These are phyloP conservation scores for Sinapis alba DNA, from an alignment of 441 rosid genomes.

Conservation along the genomic window DNA sequence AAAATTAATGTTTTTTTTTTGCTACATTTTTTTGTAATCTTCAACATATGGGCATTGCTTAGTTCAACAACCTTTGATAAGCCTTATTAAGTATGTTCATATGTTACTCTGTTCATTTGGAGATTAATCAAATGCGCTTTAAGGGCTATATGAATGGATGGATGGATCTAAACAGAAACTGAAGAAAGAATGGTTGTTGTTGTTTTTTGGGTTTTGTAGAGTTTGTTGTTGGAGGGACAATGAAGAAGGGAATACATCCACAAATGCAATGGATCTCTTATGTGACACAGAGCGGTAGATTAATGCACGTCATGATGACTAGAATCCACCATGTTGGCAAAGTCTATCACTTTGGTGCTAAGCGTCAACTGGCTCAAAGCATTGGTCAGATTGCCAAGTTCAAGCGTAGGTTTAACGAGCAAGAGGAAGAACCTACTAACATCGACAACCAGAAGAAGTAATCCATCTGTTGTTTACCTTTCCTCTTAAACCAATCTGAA, in stretches of 20 bases:
- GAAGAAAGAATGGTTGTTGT: neutral
- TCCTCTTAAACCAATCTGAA: neutral
- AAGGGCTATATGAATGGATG: too few species aligned
- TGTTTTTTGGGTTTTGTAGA: conserved; percentile 34
- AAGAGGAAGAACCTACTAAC: conserved; percentile 42
- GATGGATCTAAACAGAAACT: neutral
- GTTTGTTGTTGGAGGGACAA: conserved; percentile 36
- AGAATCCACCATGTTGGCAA: conserved; percentile 77
- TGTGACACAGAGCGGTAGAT: conserved; percentile 84
- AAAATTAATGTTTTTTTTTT: neutral
- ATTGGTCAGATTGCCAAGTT: conserved; percentile 86
- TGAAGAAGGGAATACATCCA: conserved; percentile 95
- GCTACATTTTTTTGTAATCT: too few species aligned
- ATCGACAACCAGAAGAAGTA: conserved; percentile 27
- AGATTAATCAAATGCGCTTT: too few species aligned
- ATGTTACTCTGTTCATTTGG: neutral
- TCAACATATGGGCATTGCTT: neutral
- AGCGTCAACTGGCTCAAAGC: conserved; percentile 85
- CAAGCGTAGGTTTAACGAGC: conserved; percentile 74
- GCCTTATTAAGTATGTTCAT: neutral
- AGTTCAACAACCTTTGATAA: neutral
- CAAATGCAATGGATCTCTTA: conserved; percentile 95
- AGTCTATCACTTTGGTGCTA: conserved; percentile 86
- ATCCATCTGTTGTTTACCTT: neutral
- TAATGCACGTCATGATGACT: conserved; percentile 91